Conservation (phyloP, 2,329 filamentous ascomycete genomes). For the Hirsutella thompsonii region DNA sequence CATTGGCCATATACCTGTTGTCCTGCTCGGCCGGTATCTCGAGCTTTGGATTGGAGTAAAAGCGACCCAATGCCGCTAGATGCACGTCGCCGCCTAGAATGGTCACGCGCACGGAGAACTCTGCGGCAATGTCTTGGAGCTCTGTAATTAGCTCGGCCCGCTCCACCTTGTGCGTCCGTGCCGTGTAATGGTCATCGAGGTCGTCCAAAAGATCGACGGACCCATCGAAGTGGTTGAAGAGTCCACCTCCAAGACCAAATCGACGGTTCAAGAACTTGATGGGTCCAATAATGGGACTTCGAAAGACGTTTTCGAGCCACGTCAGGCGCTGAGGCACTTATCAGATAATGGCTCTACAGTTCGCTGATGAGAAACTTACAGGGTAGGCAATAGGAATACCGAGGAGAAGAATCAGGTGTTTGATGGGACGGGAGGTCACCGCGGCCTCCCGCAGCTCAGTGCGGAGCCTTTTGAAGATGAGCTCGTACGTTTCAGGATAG, state of each 20-base stretch:
- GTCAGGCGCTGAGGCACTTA: slow-evolving; percentile 53
- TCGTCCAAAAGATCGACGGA: slow-evolving; percentile 88
- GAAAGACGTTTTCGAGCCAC: slow-evolving; percentile 92
- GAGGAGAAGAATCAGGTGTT: slow-evolving; percentile 75
- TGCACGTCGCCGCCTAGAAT: slow-evolving; percentile 93
- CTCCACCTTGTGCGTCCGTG: slow-evolving; percentile 81
- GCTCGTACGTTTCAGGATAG: slow-evolving; percentile 80
- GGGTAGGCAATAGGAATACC: slow-evolving; percentile 83
- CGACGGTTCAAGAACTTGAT: slow-evolving; percentile 83
- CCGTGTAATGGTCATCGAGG: slow-evolving; percentile 92
- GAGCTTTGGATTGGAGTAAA: slow-evolving; percentile 80
- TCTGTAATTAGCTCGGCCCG: slow-evolving; percentile 66
- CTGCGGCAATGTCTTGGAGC: slow-evolving; percentile 70
- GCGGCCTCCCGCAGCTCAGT: slow-evolving; percentile 59
- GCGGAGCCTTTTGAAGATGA: slow-evolving; percentile 66
- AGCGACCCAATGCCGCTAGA: slow-evolving; percentile 79
- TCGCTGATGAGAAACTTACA: slow-evolving; percentile 18
- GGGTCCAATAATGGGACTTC: slow-evolving; percentile 74
- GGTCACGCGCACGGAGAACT: slow-evolving; percentile 80
- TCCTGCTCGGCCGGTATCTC: slow-evolving; percentile 68
- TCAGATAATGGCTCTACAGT: background rate
- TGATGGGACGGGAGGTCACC: slow-evolving; percentile 61
- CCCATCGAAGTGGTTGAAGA: slow-evolving; percentile 93
- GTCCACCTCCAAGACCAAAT: slow-evolving; percentile 69
- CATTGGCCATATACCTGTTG: slow-evolving; percentile 88